Conservation (phyloP, 345 rosid genomes). For the Gossypium rotundifolium region DNA sequence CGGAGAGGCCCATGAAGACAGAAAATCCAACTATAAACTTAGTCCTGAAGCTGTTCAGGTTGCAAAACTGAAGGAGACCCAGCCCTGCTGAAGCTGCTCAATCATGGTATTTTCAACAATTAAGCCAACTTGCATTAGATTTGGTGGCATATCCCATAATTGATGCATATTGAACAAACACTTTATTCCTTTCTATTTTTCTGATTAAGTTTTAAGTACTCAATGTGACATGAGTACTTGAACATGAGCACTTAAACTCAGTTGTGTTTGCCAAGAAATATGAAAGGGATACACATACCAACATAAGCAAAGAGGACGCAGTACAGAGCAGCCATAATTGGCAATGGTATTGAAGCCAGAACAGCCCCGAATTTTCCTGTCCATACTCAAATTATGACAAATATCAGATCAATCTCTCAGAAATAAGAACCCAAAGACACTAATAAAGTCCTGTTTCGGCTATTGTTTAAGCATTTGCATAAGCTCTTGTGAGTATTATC, state of each 20-base stretch:
- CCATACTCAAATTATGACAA: slow-evolving; percentile 3
- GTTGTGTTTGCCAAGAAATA: too few species aligned
- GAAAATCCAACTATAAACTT: slow-evolving; percentile 79
- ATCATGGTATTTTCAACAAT: not conserved
- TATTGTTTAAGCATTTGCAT: not conserved
- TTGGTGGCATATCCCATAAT: too few species aligned
- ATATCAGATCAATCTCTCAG: not conserved
- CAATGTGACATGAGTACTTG: too few species aligned
- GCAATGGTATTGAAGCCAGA: slow-evolving; percentile 82
- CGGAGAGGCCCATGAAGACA: slow-evolving; percentile 79
- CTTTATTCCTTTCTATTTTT: not conserved
- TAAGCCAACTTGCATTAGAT: too few species aligned
- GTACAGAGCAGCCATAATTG: slow-evolving; percentile 72
- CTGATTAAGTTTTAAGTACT: too few species aligned
- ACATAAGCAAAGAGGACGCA: slow-evolving; percentile 82
- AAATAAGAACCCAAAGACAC: not conserved
- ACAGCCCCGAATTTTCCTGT: slow-evolving; percentile 93
- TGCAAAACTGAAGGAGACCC: slow-evolving; percentile 74
- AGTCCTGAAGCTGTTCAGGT: slow-evolving; percentile 79
- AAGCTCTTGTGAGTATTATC: not conserved
- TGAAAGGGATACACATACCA: slow-evolving; percentile 41
- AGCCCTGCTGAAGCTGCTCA: slow-evolving; percentile 78
- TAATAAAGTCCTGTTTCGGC: not conserved
- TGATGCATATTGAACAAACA: not conserved
- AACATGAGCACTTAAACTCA: too few species aligned